Evolutionary conservation across 2,329 filamentous ascomycete genomes (phyloP).

Genomic region (Periconia sp.): DNA sequence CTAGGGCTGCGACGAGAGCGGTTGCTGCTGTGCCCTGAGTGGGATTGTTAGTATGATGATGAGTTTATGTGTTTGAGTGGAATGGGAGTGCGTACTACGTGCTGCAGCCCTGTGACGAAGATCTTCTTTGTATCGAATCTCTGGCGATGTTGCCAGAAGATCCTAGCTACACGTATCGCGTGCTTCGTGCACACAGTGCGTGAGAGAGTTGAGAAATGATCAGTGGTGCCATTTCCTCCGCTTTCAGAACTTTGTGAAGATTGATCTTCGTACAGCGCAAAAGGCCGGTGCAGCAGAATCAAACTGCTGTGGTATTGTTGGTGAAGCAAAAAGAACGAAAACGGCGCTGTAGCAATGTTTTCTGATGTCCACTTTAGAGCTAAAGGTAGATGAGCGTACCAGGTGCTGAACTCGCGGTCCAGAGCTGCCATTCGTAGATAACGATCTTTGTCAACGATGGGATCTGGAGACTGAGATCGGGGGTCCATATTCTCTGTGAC

Average conservation of each 20-base stretch:
- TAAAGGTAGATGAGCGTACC: constrained; percentile 56
- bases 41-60: constrained; percentile 3
- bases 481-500: constrained; percentile 52
- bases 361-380: constrained; percentile 40
- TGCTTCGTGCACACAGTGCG: constrained; percentile 59
- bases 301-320: constrained; percentile 59
- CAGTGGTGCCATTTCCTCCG: constrained; percentile 34
- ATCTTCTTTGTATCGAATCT: constrained; percentile 56
- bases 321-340: constrained; percentile 56
- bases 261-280: constrained; percentile 54
- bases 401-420: constrained; percentile 57
- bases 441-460: constrained; percentile 48
- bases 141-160: constrained; percentile 59
- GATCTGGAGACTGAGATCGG: constrained; percentile 27
- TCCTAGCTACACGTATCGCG: constrained; percentile 55
- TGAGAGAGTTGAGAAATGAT: constrained; percentile 51
- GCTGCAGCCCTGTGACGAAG: constrained; percentile 55
- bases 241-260: constrained; percentile 34
- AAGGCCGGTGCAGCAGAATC: constrained; percentile 57
- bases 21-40: constrained; percentile 55
- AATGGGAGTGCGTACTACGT: constrained; percentile 42
- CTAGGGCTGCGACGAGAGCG: constrained; percentile 54
- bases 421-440: constrained; percentile 56
- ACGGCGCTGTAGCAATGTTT: constrained; percentile 40
- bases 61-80: neutral